Evolutionary conservation across 371 early-diverging fungal species (phyloP).

Genomic region (Blakeslea trispora): DNA sequence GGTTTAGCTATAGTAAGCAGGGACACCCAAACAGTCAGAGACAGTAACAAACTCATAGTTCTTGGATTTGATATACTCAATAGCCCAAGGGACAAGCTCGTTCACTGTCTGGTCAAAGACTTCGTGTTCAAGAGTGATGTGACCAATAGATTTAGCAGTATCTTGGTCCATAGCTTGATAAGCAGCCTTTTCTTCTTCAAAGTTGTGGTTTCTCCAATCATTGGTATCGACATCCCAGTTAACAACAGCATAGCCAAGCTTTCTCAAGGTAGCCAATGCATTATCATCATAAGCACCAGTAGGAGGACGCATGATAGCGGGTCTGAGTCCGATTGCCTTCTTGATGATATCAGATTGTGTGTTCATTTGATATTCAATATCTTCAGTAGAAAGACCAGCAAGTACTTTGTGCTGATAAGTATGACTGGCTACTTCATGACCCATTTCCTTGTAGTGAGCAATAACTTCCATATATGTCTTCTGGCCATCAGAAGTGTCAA

Average conservation of each 20-base stretch:
- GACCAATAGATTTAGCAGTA: conserved; percentile 21
- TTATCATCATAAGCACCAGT: conserved; percentile 41
- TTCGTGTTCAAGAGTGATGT: conserved; percentile 44
- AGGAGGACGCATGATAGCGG: conserved; percentile 48
- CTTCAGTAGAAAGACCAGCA: conserved; percentile 11
- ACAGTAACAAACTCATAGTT: conserved; percentile 50
- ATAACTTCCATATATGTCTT: conserved; percentile 24
- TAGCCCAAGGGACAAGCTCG: conserved; percentile 34
- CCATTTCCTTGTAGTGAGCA: conserved; percentile 17
- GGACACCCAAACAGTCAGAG: conserved; percentile 38
- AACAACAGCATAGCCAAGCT: conserved; percentile 46
- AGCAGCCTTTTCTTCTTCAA: conserved; percentile 19
- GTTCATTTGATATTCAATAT: conserved; percentile 25
- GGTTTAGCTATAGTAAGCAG: conserved; percentile 20
- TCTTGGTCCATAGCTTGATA: conserved; percentile 20
- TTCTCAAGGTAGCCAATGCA: conserved; percentile 36
- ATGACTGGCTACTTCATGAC: conserved; percentile 38
- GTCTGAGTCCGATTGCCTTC: conserved; percentile 19
- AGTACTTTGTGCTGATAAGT: conserved; percentile 43
- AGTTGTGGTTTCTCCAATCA: conserved; percentile 40
- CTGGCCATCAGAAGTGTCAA: conserved; percentile 13
- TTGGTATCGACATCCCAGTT: conserved; percentile 57
- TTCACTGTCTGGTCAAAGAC: conserved; percentile 31
- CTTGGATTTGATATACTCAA: conserved; percentile 31
- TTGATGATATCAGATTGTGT: conserved; percentile 17